Evolutionary conservation across 768 basidiomycete genomes (phyloP).

Genomic region (Clavulina sp.): DNA sequence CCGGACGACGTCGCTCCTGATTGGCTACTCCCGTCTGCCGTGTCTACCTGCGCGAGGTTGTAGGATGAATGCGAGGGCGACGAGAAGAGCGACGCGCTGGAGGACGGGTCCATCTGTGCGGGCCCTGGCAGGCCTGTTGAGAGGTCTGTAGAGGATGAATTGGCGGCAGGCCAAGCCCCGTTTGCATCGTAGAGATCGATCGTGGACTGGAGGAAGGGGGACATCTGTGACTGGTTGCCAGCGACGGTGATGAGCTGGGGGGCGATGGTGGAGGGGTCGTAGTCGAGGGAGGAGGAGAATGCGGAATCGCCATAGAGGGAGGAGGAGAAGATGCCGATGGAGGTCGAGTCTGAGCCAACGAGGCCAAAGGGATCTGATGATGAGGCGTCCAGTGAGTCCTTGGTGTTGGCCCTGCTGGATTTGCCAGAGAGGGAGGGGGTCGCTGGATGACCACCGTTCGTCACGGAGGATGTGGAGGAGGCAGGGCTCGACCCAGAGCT

Average conservation of each 20-base stretch:
- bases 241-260: neutral
- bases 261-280: neutral
- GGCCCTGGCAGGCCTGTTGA: too few relatives aligned
- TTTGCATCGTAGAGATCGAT: neutral
- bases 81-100: too few relatives aligned
- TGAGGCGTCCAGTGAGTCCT: neutral
- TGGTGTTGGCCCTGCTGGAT: neutral
- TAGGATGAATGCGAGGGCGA: too few relatives aligned
- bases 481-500: neutral
- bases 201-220: neutral
- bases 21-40: too few relatives aligned
- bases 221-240: neutral
- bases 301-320: neutral
- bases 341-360: neutral
- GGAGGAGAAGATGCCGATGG: neutral
- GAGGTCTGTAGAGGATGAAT: too few relatives aligned
- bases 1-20: too few relatives aligned
- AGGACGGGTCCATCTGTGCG: too few relatives aligned
- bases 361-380: neutral
- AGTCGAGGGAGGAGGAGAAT: neutral
- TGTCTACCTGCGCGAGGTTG: too few relatives aligned
- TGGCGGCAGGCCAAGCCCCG: neutral
- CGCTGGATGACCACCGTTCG: neutral
- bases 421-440: neutral
- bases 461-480: neutral